Conservation (phyloP, 495 filamentous ascomycete genomes). For the Chaetomium cochliodes region DNA sequence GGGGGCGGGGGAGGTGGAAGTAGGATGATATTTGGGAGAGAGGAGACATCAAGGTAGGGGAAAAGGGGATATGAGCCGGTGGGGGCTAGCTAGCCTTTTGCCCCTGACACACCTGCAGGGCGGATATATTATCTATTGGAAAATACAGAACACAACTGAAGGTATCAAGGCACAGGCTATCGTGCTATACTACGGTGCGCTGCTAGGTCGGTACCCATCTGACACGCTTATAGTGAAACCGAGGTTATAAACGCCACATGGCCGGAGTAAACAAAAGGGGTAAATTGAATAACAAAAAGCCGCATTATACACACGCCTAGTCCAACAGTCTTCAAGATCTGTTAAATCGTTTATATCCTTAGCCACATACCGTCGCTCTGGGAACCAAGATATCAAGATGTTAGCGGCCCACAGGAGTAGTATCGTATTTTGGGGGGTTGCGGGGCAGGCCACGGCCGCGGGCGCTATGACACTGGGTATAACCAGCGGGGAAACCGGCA, state of each 20-base stretch:
- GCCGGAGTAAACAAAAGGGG: background rate
- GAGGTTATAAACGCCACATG: background rate
- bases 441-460: background rate
- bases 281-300: background rate
- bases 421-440: background rate
- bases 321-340: too few species aligned
- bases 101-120: background rate
- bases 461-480: background rate
- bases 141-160: too few species aligned
- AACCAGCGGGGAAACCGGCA: background rate
- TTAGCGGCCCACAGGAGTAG: too few species aligned
- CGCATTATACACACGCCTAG: too few species aligned
- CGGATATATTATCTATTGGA: too few species aligned
- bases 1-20: too few species aligned
- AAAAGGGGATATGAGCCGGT: background rate
- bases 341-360: too few species aligned
- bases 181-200: too few species aligned
- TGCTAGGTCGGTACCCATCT: slow-evolving; percentile 5
- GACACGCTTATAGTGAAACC: background rate
- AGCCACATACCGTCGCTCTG: too few species aligned
- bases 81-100: background rate
- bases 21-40: background rate
- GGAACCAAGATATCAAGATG: too few species aligned
- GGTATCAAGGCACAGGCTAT: too few species aligned
- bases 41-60: background rate